Evolutionary conservation across 768 basidiomycete species (phyloP), one percentile per base, ranked within the genome.

Genomic region (Neoboletus magnificus): DNA sequence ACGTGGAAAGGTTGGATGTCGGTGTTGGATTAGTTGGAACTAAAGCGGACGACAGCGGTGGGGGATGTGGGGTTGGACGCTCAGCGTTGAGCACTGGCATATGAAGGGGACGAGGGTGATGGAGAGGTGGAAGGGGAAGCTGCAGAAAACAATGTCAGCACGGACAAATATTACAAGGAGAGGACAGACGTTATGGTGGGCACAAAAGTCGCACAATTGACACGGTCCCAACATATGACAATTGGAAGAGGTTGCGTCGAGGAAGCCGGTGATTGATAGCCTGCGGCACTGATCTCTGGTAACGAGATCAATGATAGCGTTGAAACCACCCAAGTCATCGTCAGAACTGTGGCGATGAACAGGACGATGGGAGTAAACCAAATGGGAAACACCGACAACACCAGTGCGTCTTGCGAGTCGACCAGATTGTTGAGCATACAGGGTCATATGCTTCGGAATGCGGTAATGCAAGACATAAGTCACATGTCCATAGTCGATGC

Each of bases 401-500:
- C 54, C 54, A n/a, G n/a, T n/a, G n/a, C n/a, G 1, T 32, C 33
- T 2, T 2, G 50, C 39, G 1, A 53, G 50, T 15, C 23, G n/a
- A 4, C 55, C 52, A 43, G 52, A 48, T 8, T 57, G 56, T 23
- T 57, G 52, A 16, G 56, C 40, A 10, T 57, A 7, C 0, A 57
- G 35, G 0, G 40, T 57, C 8, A 44, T 49, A 12, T 57, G 56
- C 56, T 57, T 57, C 1, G 47, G 52, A 1, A 57, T 35, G 1
- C 41, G 33, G n/a, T 30, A 54, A n/a, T 54, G 57, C 4, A 58
- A 3, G 5, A 58, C 48, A 12, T 55, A 55, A 6, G 53, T 50
- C 1, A 58, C 35, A 20, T 55, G 41, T 0, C 57, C 5, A 1
- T 58, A 58, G 10, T 55, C 42, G 25, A 55, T 50, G 7, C 57